Evolutionary conservation across 2,329 filamentous ascomycete species (phyloP), one percentile per base, ranked within the genome.

Genomic region (Cordyceps fumosorosea): DNA sequence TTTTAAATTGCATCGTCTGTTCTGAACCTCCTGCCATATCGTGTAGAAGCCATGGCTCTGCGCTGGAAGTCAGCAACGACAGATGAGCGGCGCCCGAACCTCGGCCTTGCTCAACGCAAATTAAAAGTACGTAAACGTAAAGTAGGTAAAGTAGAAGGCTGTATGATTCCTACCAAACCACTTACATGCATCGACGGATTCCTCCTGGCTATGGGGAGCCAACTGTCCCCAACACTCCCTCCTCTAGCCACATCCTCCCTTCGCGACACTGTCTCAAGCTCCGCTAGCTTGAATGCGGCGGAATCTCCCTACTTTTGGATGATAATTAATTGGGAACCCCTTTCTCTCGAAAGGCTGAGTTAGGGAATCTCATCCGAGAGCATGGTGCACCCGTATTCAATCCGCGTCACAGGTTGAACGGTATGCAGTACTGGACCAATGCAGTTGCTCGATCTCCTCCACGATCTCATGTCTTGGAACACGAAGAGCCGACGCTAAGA

Each of bases 1-100:
- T 18, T 57, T 48, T 18, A 57, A 57, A 57, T 57, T 57, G 12
- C 54, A 56, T 48, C n/a, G 54, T 47, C 22, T 34, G 10, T 12
- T 26, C n/a, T 56, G 34, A 37, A 37, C 34, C 12, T 14, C 34
- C 34, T 37, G 12, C 34, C 5, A 37, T 37, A 8, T 32, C 29
- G 34, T 37, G 34, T 6, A 12, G 11, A 2, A 12, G 34, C 34
- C 34, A 37, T 10, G 11, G 8, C 34, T 3, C 10, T 14, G 12
- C 34, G 12, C 6, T 37, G 34, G 29, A 32, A 32, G 29, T 32
- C 4, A 32, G 29, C 11, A 1, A 3, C 2, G 12, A 37, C 11
- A 37, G 12, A 11, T 14, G 11, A 37, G 10, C 34, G 34, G 11
- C 34, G 10, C 34, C 34, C 11, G 34, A 14, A 14, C 11, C 34